A percentile compares a stretch with the other conserved stretches of the same genome.
These are phyloP conservation scores for Dalechampia spathulata DNA, from an alignment of 441 rosid genomes.

Conservation along the genomic window DNA sequence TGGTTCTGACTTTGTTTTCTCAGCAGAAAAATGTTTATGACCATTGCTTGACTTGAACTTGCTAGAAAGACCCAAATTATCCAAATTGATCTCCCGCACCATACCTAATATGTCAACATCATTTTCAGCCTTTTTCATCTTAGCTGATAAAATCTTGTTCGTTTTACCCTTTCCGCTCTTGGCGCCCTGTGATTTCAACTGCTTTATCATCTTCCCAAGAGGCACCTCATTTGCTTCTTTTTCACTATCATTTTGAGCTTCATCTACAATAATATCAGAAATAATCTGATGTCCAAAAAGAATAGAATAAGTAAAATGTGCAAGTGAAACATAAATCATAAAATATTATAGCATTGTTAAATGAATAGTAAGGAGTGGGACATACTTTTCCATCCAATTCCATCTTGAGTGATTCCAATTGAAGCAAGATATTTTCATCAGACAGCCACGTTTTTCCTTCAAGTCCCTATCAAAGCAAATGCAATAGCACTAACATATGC, in stretches of 20 bases:
- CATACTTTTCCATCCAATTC: slow-evolving; percentile 58
- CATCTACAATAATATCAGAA: slow-evolving; percentile 39
- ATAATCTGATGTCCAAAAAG: slow-evolving; percentile 39
- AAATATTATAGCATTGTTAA: no score
- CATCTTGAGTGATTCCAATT: slow-evolving; percentile 63
- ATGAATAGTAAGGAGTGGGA: slow-evolving; percentile 8
- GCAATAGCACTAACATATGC: slow-evolving; percentile 8
- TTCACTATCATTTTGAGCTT: slow-evolving; percentile 48
- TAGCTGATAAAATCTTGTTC: slow-evolving; percentile 41
- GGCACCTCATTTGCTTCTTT: slow-evolving; percentile 78
- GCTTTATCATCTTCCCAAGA: slow-evolving; percentile 71
- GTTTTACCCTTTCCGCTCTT: slow-evolving; percentile 53
- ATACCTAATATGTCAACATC: slow-evolving; percentile 81
- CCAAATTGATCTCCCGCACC: slow-evolving; percentile 93
- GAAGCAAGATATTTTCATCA: slow-evolving; percentile 67
- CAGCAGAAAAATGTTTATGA: slow-evolving; percentile 41
- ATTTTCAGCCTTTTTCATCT: slow-evolving; percentile 44
- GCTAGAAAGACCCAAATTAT: slow-evolving; percentile 44
- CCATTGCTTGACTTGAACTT: slow-evolving; percentile 87
- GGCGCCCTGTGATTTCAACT: slow-evolving; percentile 59
- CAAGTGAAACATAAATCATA: slow-evolving; percentile 10
- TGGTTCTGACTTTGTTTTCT: slow-evolving; percentile 31
- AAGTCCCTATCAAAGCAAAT: slow-evolving; percentile 39
- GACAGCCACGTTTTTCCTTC: slow-evolving; percentile 79
- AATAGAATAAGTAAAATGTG: slow-evolving; percentile 17